Evolutionary conservation across 176 grass and related monocot species (phyloP), one percentile per base, ranked within the genome.

Genomic region (Bromus sterilis): DNA sequence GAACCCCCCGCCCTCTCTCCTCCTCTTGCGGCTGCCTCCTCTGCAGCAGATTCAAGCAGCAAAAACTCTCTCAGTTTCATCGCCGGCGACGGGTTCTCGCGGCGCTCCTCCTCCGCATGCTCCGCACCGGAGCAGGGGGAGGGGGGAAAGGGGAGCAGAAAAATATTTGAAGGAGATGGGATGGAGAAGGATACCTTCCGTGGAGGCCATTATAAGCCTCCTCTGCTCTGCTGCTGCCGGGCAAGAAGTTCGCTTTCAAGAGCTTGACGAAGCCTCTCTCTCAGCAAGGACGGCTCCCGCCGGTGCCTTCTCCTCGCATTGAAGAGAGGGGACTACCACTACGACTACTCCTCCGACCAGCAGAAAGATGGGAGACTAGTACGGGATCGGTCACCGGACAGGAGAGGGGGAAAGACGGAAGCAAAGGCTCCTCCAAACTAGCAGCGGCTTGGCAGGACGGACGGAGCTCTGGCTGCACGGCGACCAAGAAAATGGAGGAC

Each of bases 1-100:
- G 57, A 4, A 28, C 15, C 59, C 60, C 44, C 68, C 68, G 68
- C 3, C 24, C 24, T 29, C 40, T 16, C 68, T 10, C 3, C 29
- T 33, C 0, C 53, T 56, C 26, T 24, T 12, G 36, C 34, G 5
- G 16, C 49, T 0, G 49, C 49, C 16, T 36, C 66, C 56, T 90
- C 92, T 91, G n/a, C n/a, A n/a, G 85, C 81, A 40, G 90, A 82
- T 62, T 78, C 66, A 86, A 80, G 75, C 80, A 91, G 9, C 74
- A 90, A 89, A 80, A 57, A 83, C 66, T 83, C 87, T 59, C 74
- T 87, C 12, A 92, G 87, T 86, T 92, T 92, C 78, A 84, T 84
- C 82, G 91, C 84, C 26, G 28, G 35, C 53, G 49, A 77, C 59
- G 11, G 58, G 32, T 24, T 64, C 61, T 72, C 16, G 29, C 31